Evolutionary conservation across 2,329 filamentous ascomycete species (phyloP).

Genomic region (Aureobasidium vineae): DNA sequence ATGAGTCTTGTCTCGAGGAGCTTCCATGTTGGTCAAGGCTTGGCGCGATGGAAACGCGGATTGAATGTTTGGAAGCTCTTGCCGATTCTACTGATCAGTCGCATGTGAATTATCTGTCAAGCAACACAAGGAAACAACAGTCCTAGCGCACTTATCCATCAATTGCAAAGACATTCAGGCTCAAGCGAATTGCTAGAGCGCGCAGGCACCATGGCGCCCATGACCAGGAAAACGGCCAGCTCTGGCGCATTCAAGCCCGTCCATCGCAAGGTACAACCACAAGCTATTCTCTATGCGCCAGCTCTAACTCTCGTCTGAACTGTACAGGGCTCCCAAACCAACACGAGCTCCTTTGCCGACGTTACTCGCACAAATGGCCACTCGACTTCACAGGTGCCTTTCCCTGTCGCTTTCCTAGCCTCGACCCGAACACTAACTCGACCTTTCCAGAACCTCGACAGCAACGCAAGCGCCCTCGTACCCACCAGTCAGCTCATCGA

Average conservation of each 20-base stretch:
- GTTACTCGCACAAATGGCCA: conserved; percentile 1
- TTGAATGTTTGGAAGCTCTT: conserved; percentile 5
- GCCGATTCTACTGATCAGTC: background rate
- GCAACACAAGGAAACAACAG: background rate
- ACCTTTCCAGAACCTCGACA: background rate
- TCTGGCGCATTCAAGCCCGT: conserved; percentile 22
- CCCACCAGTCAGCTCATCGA: conserved; percentile 49
- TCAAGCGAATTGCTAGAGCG: background rate
- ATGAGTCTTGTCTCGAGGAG: background rate
- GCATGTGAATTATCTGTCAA: background rate
- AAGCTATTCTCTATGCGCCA: too few relatives aligned
- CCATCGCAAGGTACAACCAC: conserved; percentile 25
- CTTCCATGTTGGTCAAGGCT: background rate
- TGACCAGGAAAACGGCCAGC: conserved; percentile 5
- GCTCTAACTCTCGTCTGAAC: background rate
- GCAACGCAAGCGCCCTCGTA: conserved; percentile 12
- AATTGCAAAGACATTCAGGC: too few relatives aligned
- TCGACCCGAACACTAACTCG: background rate
- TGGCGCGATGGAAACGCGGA: conserved; percentile 2
- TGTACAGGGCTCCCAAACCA: background rate
- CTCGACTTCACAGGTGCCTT: background rate
- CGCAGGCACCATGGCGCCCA: conserved; percentile 17
- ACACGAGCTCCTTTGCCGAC: conserved; percentile 4
- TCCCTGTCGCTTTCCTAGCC: background rate
- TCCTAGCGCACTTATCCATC: background rate